Base-by-base conservation (phyloP, 2,329 filamentous ascomycete genomes). In the Scedosporium minutisporum region DNA sequence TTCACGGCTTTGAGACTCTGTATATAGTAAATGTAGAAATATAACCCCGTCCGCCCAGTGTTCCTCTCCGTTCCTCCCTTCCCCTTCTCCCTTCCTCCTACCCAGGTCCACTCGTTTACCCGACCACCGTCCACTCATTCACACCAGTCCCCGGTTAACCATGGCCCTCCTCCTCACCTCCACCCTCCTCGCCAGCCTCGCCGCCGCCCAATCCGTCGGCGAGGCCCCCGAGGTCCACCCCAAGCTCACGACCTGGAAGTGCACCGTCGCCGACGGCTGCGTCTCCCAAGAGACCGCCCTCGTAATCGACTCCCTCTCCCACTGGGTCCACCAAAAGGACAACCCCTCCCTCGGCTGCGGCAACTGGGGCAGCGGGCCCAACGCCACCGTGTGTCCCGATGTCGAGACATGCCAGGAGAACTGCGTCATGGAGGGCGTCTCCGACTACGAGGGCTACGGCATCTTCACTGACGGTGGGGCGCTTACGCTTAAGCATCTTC, bases 391-490 rank as follows among this genome's bases (percentile, higher is more conserved):
- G 0, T 84, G 82, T 66, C 79, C 81, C 0, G 77, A 80, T 65
- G 75, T 76, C 63, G 74, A 73, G 63, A 76, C 77, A 0, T 85
- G 82, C 65, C 78, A 80, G 3, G 67, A 77, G 67, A 84, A 84
- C 70, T 85, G 82, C 68, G 73, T 82, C 63, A 76, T 84, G 48
- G 77, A 83, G 44, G 81, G 78, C 23, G 76, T 82, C 57, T 68
- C 68, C 12, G 73, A 83, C 69, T 85, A 85, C 68, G 67, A 71
- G 14, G 61, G 62, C 7, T 63, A 69, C 33, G 74, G 74, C 4
- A 67, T 76, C 57, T 69, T 60, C 27, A 74, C 74, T 2, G 66
- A 71, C 4, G 60, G 53, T 41, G 74, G 72, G 1, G 64, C 44
- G 3, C 68, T 76, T 18, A 69, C 66, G 6, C 69, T 76, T 6